phyloP scores from a whole-genome alignment of 768 basidiomycete species.

The Lentinula edodes region DNA sequence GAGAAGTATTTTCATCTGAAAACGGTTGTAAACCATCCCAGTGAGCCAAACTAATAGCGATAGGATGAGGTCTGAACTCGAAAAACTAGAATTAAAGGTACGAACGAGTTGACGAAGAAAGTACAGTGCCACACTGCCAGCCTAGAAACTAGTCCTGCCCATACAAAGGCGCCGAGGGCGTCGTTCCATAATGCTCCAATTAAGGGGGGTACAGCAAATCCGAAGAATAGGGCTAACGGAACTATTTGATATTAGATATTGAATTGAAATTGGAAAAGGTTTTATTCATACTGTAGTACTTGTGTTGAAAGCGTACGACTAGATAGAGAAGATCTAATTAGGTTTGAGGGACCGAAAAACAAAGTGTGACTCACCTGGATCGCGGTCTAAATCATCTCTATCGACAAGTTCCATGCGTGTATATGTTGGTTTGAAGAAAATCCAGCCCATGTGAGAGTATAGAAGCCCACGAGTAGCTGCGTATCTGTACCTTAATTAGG shows the following conservation, averaged over 20 bases:
- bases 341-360: not conserved
- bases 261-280: not conserved
- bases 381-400: conserved; percentile 58
- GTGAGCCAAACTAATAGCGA: conserved; percentile 56
- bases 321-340: not conserved
- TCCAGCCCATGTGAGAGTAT: conserved; percentile 84
- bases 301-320: conserved; percentile 72
- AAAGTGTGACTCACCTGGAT: conserved; percentile 49
- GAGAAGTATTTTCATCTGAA: conserved; percentile 74
- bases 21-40: conserved; percentile 80
- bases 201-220: conserved; percentile 51
- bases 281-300: conserved; percentile 45
- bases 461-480: conserved; percentile 68
- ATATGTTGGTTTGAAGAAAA: conserved; percentile 72
- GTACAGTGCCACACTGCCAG: conserved; percentile 71
- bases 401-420: conserved; percentile 58
- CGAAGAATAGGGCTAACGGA: conserved; percentile 52
- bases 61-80: not conserved
- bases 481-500: conserved; percentile 37
- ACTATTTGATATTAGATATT: conserved; percentile 28
- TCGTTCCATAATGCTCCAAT: conserved; percentile 61
- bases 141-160: conserved; percentile 62
- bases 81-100: not conserved
- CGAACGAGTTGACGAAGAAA: conserved; percentile 66
- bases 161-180: conserved; percentile 60